These are phyloP conservation scores for Monascus ruber DNA, from an alignment of 2,329 filamentous ascomycete genomes.

Conservation along the genomic window DNA sequence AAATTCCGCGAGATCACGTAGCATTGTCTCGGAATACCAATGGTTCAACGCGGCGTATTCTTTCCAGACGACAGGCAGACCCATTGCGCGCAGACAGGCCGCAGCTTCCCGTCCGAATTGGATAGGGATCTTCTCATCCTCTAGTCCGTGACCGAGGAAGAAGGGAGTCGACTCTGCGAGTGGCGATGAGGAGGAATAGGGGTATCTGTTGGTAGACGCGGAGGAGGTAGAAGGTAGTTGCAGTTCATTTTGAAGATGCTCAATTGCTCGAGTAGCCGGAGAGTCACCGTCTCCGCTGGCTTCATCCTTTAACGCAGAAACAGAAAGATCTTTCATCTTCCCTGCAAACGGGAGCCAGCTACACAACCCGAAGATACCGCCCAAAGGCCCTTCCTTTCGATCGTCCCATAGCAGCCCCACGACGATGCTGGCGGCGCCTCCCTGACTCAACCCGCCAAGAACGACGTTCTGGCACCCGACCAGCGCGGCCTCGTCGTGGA, in stretches of 20 bases:
- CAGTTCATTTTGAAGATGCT: neutral
- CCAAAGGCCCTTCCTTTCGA: conserved; percentile 15
- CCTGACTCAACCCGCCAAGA: conserved; percentile 44
- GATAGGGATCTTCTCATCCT: conserved; percentile 33
- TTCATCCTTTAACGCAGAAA: conserved; percentile 1
- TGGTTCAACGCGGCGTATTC: conserved; percentile 35
- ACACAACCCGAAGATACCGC: conserved; percentile 34
- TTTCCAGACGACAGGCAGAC: conserved; percentile 24
- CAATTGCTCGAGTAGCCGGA: neutral
- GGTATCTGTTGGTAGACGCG: no score
- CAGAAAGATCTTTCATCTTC: conserved; percentile 13
- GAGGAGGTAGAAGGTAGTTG: neutral
- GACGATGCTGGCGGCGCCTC: conserved; percentile 38
- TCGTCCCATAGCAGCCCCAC: conserved; percentile 35
- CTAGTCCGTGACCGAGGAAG: conserved; percentile 36
- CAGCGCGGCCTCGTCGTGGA: conserved; percentile 25
- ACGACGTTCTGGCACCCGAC: conserved; percentile 33
- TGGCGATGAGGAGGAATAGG: no score
- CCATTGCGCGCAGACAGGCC: conserved; percentile 23
- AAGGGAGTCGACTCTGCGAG: conserved; percentile 22
- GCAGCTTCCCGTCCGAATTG: conserved; percentile 24
- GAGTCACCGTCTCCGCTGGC: neutral
- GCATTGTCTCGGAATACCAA: conserved; percentile 35
- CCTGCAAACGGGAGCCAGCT: conserved; percentile 36
- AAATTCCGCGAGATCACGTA: conserved; percentile 22